These are phyloP conservation scores for Pyrenochaeta sp. DNA, from an alignment of 2,329 filamentous ascomycete genomes.

Conservation along the genomic window DNA sequence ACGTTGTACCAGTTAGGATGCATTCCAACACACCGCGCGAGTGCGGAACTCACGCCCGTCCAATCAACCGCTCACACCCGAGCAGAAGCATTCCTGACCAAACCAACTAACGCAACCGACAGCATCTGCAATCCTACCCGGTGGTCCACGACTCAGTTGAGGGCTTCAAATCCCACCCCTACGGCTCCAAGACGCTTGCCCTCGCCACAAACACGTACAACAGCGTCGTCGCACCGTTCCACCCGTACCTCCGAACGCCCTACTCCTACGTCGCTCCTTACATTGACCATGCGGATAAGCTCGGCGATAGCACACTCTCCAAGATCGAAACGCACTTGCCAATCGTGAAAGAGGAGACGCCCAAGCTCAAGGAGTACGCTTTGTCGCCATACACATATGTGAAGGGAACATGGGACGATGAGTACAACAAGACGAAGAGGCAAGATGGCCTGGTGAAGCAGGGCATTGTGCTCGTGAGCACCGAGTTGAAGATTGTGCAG, in stretches of 20 bases:
- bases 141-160: slow-evolving; percentile 80
- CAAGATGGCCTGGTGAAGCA: slow-evolving; percentile 47
- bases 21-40: slow-evolving; percentile 13
- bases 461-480: slow-evolving; percentile 48
- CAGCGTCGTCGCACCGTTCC: slow-evolving; percentile 77
- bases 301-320: slow-evolving; percentile 48
- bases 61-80: slow-evolving; percentile 14
- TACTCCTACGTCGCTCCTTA: slow-evolving; percentile 87
- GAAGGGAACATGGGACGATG: slow-evolving; percentile 47
- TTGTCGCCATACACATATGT: slow-evolving; percentile 48
- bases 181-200: slow-evolving; percentile 83
- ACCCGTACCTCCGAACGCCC: slow-evolving; percentile 80
- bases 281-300: slow-evolving; percentile 77
- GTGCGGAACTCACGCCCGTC: slow-evolving; percentile 7
- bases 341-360: slow-evolving; percentile 60
- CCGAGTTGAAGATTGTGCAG: slow-evolving; percentile 49
- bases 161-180: slow-evolving; percentile 81
- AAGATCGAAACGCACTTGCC: slow-evolving; percentile 50
- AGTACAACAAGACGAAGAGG: slow-evolving; percentile 51
- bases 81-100: slow-evolving; percentile 8
- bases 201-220: slow-evolving; percentile 78
- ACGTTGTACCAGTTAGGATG: slow-evolving; percentile 13
- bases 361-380: slow-evolving; percentile 50
- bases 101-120: slow-evolving; percentile 15
- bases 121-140: slow-evolving; percentile 89